Evolutionary conservation across 345 rosid species (phyloP).

Genomic region (Salix suchowensis): DNA sequence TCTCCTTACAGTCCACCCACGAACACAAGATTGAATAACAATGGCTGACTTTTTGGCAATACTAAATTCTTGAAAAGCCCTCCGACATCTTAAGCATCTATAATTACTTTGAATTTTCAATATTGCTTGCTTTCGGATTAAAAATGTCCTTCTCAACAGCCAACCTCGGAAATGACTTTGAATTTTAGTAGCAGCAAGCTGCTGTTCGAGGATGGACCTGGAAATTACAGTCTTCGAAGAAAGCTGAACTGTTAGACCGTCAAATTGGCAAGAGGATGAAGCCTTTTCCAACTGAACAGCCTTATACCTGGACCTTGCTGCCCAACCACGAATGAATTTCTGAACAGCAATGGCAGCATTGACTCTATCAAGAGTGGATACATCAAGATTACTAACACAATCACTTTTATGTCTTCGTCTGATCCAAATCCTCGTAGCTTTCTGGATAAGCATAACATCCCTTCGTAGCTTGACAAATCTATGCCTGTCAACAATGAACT

Average conservation of each 20-base stretch:
- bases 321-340: constrained; percentile 24
- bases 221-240: constrained; percentile 41
- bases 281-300: constrained; percentile 15
- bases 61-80: constrained; percentile 28
- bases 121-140: constrained; percentile 34
- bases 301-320: constrained; percentile 10
- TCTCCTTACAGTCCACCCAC: constrained; percentile 53
- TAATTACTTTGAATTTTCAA: constrained; percentile 38
- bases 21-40: constrained; percentile 54
- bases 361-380: constrained; percentile 12
- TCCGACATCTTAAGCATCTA: constrained; percentile 27
- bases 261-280: constrained; percentile 8
- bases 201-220: constrained; percentile 21
- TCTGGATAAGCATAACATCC: constrained; percentile 50
- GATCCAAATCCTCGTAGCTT: constrained; percentile 53
- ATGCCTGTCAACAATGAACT: constrained; percentile 48
- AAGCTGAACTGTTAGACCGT: constrained; percentile 41
- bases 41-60: constrained; percentile 42
- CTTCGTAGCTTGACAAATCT: constrained; percentile 40
- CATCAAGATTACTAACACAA: constrained; percentile 3
- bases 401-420: constrained; percentile 14
- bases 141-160: constrained; percentile 40
- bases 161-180: constrained; percentile 46
- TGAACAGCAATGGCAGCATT: constrained; percentile 24
- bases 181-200: constrained; percentile 45